Evolutionary conservation across 2,329 filamentous ascomycete genomes (phyloP).

Genomic region (Hypoxylon sp.): DNA sequence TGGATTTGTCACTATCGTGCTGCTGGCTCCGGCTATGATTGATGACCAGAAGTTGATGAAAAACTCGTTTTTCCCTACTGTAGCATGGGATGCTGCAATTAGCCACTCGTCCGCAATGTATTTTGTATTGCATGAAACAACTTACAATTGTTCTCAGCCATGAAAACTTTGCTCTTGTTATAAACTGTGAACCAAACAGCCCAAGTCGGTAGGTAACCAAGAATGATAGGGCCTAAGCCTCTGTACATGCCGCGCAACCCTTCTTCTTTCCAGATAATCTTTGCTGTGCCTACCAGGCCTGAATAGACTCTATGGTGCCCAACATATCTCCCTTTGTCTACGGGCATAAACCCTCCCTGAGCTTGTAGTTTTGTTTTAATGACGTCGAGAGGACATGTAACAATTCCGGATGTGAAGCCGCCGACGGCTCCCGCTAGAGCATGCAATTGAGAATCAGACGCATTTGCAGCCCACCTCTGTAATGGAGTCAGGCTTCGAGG

Average conservation of each 20-base stretch:
- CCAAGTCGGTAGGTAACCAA: conserved; percentile 98
- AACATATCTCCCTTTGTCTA: conserved; percentile 64
- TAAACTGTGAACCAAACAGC: conserved; percentile 98
- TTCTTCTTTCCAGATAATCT: conserved; percentile 88
- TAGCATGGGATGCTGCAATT: conserved; percentile 13
- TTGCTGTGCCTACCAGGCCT: conserved; percentile 88
- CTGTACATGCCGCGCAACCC: conserved; percentile 92
- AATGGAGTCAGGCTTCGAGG: conserved; percentile 59
- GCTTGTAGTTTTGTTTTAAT: conserved; percentile 99
- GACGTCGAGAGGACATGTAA: conserved; percentile 97
- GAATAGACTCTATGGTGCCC: conserved; percentile 78
- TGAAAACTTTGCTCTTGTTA: conserved; percentile 84
- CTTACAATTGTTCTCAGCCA: conserved; percentile 76
- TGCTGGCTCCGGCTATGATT: conserved; percentile 90
- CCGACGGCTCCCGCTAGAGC: conserved; percentile 89
- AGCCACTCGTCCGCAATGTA: conserved; percentile 24
- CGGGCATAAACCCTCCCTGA: conserved; percentile 82
- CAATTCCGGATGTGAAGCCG: conserved; percentile 91
- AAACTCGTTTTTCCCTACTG: conserved; percentile 79
- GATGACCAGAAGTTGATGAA: conserved; percentile 90
- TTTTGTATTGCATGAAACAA: conserved; percentile 19
- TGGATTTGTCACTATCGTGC: conserved; percentile 94
- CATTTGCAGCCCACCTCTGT: conserved; percentile 69
- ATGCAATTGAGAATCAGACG: conserved; percentile 78
- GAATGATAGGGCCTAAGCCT: conserved; percentile 91